Evolutionary conservation across 2,329 filamentous ascomycete species (phyloP).

Genomic region (Claviceps spartinae): DNA sequence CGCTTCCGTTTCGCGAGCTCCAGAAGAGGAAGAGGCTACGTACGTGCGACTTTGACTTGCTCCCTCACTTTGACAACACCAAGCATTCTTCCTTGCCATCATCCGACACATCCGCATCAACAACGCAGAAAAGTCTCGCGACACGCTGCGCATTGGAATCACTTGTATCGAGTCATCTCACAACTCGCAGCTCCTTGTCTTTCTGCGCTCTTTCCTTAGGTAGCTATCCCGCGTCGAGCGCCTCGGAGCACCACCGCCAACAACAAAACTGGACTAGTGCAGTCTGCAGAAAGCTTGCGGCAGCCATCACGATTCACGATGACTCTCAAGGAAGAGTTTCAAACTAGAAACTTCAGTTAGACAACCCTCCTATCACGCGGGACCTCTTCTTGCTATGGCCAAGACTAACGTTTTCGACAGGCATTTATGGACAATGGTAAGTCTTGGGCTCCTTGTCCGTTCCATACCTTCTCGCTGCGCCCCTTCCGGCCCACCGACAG

Average conservation of each 20-base stretch:
- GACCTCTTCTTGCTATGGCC: background rate
- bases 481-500: background rate
- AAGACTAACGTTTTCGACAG: conserved; percentile 22
- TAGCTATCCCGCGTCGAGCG: background rate
- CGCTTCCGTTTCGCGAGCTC: conserved; percentile 1
- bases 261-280: background rate
- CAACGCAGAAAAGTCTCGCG: conserved; percentile 8
- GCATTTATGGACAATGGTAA: conserved; percentile 68
- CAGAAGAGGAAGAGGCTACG: conserved; percentile 17
- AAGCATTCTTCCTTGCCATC: conserved; percentile 6
- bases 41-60: conserved; percentile 9
- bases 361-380: conserved; percentile 6
- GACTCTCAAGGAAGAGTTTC: conserved; percentile 60
- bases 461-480: background rate
- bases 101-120: conserved; percentile 10
- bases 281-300: background rate
- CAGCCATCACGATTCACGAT: conserved; percentile 45
- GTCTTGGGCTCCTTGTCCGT: conserved; percentile 13
- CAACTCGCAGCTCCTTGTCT: background rate
- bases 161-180: background rate
- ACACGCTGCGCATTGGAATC: background rate
- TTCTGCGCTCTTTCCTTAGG: background rate
- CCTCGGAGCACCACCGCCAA: background rate
- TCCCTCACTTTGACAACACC: conserved; percentile 14
- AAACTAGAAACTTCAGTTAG: conserved; percentile 62